Percentiles rank a stretch among this genome's conserved stretches.
Evolutionary conservation across 176 grass and related monocot genomes (phyloP).

Genomic region (Aegilops sharonensis): DNA sequence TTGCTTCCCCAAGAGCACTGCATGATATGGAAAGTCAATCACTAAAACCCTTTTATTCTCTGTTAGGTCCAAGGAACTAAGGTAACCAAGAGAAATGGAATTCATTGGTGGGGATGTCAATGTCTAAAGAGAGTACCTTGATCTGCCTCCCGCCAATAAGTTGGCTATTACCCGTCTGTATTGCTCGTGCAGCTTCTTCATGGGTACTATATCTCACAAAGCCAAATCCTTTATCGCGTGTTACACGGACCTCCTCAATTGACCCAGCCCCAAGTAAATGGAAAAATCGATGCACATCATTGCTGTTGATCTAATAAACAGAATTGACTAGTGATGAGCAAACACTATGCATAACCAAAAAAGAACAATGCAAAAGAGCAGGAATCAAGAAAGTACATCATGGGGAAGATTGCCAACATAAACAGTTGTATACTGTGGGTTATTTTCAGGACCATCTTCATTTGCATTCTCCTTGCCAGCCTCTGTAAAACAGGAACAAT

Average conservation of each 20-base stretch:
- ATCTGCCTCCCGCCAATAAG: slow-evolving; percentile 78
- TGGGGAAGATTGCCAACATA: slow-evolving; percentile 97
- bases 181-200: slow-evolving; percentile 86
- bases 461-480: slow-evolving; percentile 59
- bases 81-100: background rate
- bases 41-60: background rate
- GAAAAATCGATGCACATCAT: slow-evolving; percentile 84
- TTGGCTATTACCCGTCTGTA: slow-evolving; percentile 76
- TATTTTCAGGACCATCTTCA: slow-evolving; percentile 87
- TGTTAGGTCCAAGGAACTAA: background rate
- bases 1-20: slow-evolving; percentile 99
- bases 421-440: slow-evolving; percentile 88
- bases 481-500: slow-evolving; percentile 40
- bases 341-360: background rate
- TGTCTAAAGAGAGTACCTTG: slow-evolving; percentile 56
- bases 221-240: slow-evolving; percentile 96
- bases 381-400: slow-evolving; percentile 42
- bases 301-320: slow-evolving; percentile 42
- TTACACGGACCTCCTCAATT: slow-evolving; percentile 91
- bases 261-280: slow-evolving; percentile 75
- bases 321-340: background rate
- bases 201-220: slow-evolving; percentile 94
- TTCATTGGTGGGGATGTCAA: background rate
- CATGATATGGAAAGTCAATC: slow-evolving; percentile 16
- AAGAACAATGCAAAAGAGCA: slow-evolving; percentile 4